These are phyloP conservation scores for Puya raimondii DNA, from an alignment of 176 grass and related monocot species.

Conservation along the genomic window DNA sequence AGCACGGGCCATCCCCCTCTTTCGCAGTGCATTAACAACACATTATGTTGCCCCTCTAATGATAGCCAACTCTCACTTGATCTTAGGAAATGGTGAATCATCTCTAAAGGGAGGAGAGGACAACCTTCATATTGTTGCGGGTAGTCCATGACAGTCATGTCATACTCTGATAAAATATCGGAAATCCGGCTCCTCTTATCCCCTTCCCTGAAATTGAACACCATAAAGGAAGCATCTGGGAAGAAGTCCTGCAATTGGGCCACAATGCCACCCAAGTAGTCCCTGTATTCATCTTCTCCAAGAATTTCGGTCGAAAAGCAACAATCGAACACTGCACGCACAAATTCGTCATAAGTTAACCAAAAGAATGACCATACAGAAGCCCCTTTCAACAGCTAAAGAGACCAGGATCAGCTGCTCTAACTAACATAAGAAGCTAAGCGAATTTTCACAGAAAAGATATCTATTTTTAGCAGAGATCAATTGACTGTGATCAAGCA, in stretches of 20 bases:
- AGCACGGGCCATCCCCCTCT: constrained; percentile 92
- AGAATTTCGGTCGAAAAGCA: constrained; percentile 69
- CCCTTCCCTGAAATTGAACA: constrained; percentile 77
- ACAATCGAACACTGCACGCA: constrained; percentile 84
- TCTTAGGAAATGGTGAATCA: constrained; percentile 94
- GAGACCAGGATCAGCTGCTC: neutral
- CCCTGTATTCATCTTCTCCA: constrained; percentile 59
- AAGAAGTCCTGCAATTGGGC: constrained; percentile 75
- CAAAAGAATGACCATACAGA: neutral
- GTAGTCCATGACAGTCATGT: constrained; percentile 96
- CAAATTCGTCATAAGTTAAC: constrained; percentile 7
- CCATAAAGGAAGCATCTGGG: constrained; percentile 82
- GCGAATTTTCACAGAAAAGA: too few species aligned
- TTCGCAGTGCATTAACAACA: constrained; percentile 90
- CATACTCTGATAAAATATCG: constrained; percentile 86
- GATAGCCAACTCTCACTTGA: constrained; percentile 96
- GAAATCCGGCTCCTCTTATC: constrained; percentile 77
- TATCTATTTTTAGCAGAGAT: too few species aligned
- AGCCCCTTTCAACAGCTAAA: constrained; percentile 3
- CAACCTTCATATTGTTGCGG: constrained; percentile 91
- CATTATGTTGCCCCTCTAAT: constrained; percentile 85
- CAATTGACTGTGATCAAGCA: neutral
- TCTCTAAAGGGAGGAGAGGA: constrained; percentile 81
- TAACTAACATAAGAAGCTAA: too few species aligned
- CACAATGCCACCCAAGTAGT: constrained; percentile 76